Evolutionary conservation across 306 rosid species (phyloP).

Genomic region (Begonia peltatifolia): DNA sequence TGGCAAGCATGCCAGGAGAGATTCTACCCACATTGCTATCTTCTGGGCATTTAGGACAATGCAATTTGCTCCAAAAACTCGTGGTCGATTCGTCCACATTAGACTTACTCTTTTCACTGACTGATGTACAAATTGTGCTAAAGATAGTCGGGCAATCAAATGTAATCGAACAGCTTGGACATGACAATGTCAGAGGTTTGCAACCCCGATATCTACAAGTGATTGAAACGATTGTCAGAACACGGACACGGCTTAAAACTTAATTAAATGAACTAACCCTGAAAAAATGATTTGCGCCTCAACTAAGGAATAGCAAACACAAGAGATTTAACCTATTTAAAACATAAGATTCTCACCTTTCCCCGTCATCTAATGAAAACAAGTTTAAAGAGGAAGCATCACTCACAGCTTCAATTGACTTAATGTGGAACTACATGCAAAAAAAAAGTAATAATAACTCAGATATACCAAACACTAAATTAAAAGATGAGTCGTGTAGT

Average conservation of each 20-base stretch:
- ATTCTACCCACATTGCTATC: slow-evolving; percentile 44
- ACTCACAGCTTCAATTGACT: slow-evolving; percentile 44
- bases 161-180: slow-evolving; percentile 69
- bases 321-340: background rate
- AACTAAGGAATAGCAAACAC: background rate
- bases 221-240: too few relatives aligned
- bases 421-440: slow-evolving; percentile 39
- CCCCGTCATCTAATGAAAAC: slow-evolving; percentile 49
- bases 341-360: slow-evolving; percentile 41
- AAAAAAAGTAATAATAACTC: too few relatives aligned
- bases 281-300: slow-evolving; percentile 2
- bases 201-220: slow-evolving; percentile 67
- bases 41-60: slow-evolving; percentile 70
- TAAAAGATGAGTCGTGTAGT: background rate
- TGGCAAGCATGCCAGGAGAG: slow-evolving; percentile 66
- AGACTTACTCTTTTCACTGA: slow-evolving; percentile 26
- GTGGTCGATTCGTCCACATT: slow-evolving; percentile 24
- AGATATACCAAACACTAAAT: too few relatives aligned
- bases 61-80: slow-evolving; percentile 50
- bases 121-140: slow-evolving; percentile 35
- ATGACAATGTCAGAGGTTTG: slow-evolving; percentile 55
- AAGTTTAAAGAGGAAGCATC: slow-evolving; percentile 50
- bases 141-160: slow-evolving; percentile 62
- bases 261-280: slow-evolving; percentile 7
- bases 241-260: too few relatives aligned